Evolutionary conservation across 495 filamentous ascomycete species (phyloP).

Genomic region (Letharia columbiana): DNA sequence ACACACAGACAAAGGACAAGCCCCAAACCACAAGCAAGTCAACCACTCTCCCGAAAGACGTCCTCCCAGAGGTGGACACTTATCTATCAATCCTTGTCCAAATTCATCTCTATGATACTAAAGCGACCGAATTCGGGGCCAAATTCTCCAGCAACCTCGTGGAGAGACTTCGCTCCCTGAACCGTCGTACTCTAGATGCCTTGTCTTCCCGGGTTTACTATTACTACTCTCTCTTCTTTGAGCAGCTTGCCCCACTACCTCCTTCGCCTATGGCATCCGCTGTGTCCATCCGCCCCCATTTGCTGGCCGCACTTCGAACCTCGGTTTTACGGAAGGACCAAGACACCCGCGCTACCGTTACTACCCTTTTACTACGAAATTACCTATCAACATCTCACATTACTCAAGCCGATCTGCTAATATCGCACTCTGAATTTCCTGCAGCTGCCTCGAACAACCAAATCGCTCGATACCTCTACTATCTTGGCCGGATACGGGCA

Average conservation of each 20-base stretch:
- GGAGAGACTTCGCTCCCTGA: constrained; percentile 75
- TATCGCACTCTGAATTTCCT: constrained; percentile 91
- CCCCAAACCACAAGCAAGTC: constrained; percentile 27
- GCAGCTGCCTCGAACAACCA: constrained; percentile 92
- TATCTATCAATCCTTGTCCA: constrained; percentile 86
- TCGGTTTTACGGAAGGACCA: constrained; percentile 91
- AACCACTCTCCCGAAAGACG: constrained; percentile 47
- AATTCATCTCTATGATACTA: constrained; percentile 80
- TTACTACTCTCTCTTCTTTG: constrained; percentile 90
- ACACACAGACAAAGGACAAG: constrained; percentile 51
- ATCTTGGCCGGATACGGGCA: constrained; percentile 89
- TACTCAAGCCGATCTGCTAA: constrained; percentile 88
- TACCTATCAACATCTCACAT: constrained; percentile 96
- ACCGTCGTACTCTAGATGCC: constrained; percentile 88
- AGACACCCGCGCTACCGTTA: constrained; percentile 91
- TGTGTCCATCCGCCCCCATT: constrained; percentile 73
- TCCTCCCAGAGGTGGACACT: constrained; percentile 82
- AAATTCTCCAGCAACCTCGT: constrained; percentile 75
- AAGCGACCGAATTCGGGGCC: constrained; percentile 66
- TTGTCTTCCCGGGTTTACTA: constrained; percentile 95
- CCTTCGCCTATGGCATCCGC: constrained; percentile 78
- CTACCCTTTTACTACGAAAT: constrained; percentile 88
- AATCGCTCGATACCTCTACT: constrained; percentile 92
- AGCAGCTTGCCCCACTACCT: constrained; percentile 75
- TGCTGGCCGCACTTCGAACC: constrained; percentile 83